These are phyloP conservation scores for Cenchrus purpureus DNA, from an alignment of 176 grass and related monocot genomes.

Conservation along the genomic window DNA sequence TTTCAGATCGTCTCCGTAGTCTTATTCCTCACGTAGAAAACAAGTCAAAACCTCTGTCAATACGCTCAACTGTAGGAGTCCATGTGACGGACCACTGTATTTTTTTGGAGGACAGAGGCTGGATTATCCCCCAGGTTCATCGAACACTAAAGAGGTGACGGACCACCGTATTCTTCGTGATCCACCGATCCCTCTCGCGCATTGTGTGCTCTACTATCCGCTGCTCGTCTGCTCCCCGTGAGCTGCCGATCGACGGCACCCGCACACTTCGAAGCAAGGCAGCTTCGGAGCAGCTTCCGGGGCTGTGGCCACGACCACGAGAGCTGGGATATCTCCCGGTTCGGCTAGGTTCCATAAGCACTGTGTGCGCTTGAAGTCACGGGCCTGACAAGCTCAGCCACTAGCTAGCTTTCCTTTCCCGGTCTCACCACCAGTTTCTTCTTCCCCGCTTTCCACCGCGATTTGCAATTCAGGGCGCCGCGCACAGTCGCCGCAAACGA, in stretches of 20 bases:
- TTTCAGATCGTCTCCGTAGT: neutral
- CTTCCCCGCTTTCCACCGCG: neutral
- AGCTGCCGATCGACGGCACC: neutral
- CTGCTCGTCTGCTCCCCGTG: neutral
- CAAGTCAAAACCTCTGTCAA: neutral
- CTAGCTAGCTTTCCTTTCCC: neutral
- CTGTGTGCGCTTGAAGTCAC: slow-evolving; percentile 26
- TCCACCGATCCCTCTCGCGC: neutral
- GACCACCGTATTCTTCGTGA: neutral
- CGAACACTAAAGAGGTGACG: neutral
- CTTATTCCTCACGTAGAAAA: neutral
- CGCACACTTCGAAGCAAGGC: neutral
- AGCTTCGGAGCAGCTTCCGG: slow-evolving; percentile 33
- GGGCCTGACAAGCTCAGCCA: slow-evolving; percentile 32
- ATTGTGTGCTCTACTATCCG: neutral
- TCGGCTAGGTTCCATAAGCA: slow-evolving; percentile 46
- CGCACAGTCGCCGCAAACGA: slow-evolving; percentile 18
- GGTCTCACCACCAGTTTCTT: neutral
- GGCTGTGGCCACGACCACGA: no score
- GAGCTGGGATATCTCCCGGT: neutral
- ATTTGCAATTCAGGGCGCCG: slow-evolving; percentile 12
- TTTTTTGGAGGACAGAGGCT: no score
- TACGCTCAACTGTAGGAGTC: neutral
- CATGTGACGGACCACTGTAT: no score
- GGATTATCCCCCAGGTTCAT: no score